Evolutionary conservation across 2,329 filamentous ascomycete species (phyloP).

Genomic region (Phyllosticta ampelicida): DNA sequence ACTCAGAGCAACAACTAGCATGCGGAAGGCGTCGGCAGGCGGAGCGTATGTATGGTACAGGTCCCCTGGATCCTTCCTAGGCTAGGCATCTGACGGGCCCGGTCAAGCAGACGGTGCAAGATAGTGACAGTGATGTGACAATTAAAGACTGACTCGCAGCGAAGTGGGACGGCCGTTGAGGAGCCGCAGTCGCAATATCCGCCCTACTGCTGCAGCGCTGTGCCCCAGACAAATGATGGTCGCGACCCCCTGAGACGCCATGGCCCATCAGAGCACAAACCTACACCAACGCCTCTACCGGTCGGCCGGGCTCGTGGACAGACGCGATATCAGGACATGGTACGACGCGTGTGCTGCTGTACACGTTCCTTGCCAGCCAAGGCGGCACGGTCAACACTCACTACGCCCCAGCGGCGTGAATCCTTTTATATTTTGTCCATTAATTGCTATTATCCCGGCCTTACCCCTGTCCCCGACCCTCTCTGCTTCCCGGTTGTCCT

Average conservation of each 20-base stretch:
- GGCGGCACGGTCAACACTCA: too few relatives aligned
- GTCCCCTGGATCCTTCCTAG: not conserved
- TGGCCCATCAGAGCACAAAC: too few relatives aligned
- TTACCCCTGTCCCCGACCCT: not conserved
- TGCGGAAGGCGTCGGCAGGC: not conserved
- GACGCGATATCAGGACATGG: not conserved
- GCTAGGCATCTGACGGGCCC: not conserved
- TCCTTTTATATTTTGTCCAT: not conserved
- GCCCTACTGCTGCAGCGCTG: not conserved
- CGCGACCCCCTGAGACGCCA: not conserved
- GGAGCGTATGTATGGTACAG: not conserved
- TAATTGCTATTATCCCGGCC: not conserved
- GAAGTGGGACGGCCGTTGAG: not conserved
- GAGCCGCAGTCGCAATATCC: not conserved
- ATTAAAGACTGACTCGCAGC: slow-evolving; percentile 1
- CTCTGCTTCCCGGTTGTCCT: not conserved
- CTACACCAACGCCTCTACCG: not conserved
- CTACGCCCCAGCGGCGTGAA: not conserved
- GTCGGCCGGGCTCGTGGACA: not conserved
- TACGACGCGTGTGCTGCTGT: not conserved
- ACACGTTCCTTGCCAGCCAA: too few relatives aligned
- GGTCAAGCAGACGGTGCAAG: not conserved
- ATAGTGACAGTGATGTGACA: slow-evolving; percentile 8
- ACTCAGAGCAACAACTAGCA: not conserved
- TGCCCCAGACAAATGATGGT: not conserved